Base-by-base conservation (phyloP, 208 protist genomes). In the Leishmania arabica region DNA sequence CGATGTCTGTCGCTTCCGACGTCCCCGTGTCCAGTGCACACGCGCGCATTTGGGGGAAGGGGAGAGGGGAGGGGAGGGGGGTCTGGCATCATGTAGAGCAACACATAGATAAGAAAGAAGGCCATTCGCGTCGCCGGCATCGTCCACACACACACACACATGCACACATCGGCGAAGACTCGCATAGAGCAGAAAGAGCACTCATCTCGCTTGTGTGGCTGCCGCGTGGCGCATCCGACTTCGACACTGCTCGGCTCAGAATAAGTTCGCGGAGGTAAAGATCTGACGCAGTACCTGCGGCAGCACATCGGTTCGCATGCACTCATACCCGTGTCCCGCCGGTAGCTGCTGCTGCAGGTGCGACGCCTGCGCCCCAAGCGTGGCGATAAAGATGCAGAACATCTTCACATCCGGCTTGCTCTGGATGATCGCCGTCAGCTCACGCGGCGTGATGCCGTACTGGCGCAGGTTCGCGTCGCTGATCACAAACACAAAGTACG, bases 401-500 rank as follows among this genome's bases (percentile, higher is more conserved):
- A 96, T 95, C 79, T 97, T 92, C 73, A 98, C 95, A 79, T 95
- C 92, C 37, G 79, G 90, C 51, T 87, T 81, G 58, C 89, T 92
- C 49, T 79, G 77, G 62, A 98, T 95, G 76, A 97, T 94, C 53
- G 75, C 65, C 40, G 91, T 71, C 79, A 98, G 78, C 81, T 96
- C 90, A n/a, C 86, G 77, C 27, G 92, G 88, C 1, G 79, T 82
- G 74, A 99, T 98, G 77, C 96, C 97, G 86, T 99, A 99, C 31
- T 92, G 92, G 24, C 88, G 86, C 58, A 99, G 86, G 79, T 99
- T 99, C 37, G 98, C 98, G 76, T 99, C 98, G 76, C 92, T 97
- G 62, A 99, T 90, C 24, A 99, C 88, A 85, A 99, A 95, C 6
- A 99, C 97, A 88, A 99, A 97, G 81, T 95, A 95, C 37, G 98